phyloP scores from a whole-genome alignment of 176 grass and related monocot genomes.

The Phoenix roebelenii region DNA sequence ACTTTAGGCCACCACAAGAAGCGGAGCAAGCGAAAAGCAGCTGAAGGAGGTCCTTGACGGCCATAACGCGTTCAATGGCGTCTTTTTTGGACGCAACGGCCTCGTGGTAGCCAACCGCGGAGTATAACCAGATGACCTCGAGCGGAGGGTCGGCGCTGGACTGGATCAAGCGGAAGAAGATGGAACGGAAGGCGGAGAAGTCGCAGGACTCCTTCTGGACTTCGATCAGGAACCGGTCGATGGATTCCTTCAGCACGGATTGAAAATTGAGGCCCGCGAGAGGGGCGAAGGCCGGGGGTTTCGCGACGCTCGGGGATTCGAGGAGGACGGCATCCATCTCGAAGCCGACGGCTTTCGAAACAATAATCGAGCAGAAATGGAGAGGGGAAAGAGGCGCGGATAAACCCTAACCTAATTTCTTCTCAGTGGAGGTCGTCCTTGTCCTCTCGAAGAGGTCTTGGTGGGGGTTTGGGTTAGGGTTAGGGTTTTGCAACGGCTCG shows the following conservation, averaged over 20 bases:
- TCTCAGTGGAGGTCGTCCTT: too few species aligned
- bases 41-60: conserved; percentile 61
- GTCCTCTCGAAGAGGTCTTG: not conserved
- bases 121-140: conserved; percentile 88
- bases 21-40: conserved; percentile 56
- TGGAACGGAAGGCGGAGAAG: conserved; percentile 65
- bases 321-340: conserved; percentile 45
- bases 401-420: conserved; percentile 37
- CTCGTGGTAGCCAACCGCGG: conserved; percentile 79
- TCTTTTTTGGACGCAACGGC: conserved; percentile 25
- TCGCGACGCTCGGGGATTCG: conserved; percentile 40
- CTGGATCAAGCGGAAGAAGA: conserved; percentile 74
- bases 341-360: conserved; percentile 5
- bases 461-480: conserved; percentile 11
- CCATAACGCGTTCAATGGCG: conserved; percentile 17
- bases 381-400: conserved; percentile 7
- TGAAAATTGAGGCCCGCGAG: conserved; percentile 49
- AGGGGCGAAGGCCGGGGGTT: conserved; percentile 47
- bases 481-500: conserved; percentile 26
- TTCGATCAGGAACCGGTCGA: conserved; percentile 65
- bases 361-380: conserved; percentile 20
- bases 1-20: conserved; percentile 49
- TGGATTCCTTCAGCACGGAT: conserved; percentile 71
- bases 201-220: conserved; percentile 50
- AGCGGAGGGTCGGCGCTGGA: conserved; percentile 64